Evolutionary conservation across 2,329 filamentous ascomycete genomes (phyloP).

Genomic region (Claviceps paspali): DNA sequence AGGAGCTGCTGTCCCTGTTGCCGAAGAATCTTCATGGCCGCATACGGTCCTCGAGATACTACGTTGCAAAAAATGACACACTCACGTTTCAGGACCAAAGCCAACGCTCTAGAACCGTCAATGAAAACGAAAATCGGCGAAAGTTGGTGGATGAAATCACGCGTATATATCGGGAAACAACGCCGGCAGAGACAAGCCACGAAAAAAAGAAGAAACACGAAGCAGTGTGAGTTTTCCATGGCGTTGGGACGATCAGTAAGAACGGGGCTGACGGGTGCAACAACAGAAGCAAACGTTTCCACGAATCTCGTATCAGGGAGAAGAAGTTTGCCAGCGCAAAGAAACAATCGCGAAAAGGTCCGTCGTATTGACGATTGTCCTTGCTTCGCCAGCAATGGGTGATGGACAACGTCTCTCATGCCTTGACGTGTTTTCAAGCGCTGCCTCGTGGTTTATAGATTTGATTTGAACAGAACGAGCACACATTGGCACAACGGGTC

Average conservation of each 20-base stretch:
- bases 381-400: background rate
- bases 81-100: constrained; percentile 41
- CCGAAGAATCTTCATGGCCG: constrained; percentile 31
- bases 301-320: constrained; percentile 26
- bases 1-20: constrained; percentile 28
- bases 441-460: too few relatives aligned
- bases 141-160: constrained; percentile 34
- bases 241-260: background rate
- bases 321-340: constrained; percentile 36
- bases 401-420: background rate
- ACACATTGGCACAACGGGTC: background rate
- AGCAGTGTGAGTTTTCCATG: constrained; percentile 23
- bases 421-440: too few relatives aligned
- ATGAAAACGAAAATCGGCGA: constrained; percentile 35
- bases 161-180: constrained; percentile 29
- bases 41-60: constrained; percentile 39
- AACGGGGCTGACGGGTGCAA: background rate
- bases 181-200: constrained; percentile 30
- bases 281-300: constrained; percentile 29
- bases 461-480: too few relatives aligned
- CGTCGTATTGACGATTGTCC: constrained; percentile 12
- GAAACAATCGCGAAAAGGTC: constrained; percentile 30
- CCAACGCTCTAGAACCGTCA: constrained; percentile 34
- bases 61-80: constrained; percentile 33
- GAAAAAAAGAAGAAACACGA: constrained; percentile 34